phyloP scores from a whole-genome alignment of 2,329 filamentous ascomycete genomes.

The Microthyrium microscopicum region DNA sequence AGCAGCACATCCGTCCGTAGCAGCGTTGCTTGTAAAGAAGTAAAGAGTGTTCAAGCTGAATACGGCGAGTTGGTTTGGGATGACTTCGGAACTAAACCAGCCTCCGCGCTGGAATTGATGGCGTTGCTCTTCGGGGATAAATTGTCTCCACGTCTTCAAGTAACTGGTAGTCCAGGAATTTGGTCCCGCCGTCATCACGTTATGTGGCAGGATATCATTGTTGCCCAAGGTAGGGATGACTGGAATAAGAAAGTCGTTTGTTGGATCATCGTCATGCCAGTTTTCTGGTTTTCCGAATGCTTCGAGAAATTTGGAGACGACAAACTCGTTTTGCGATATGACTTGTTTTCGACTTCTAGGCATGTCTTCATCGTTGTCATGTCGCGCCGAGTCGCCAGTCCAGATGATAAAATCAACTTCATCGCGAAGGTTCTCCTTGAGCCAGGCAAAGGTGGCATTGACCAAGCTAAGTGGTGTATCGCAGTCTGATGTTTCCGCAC shows the following conservation, averaged over 20 bases:
- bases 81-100: slow-evolving; percentile 88
- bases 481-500: slow-evolving; percentile 75
- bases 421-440: slow-evolving; percentile 59
- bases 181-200: slow-evolving; percentile 73
- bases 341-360: slow-evolving; percentile 65
- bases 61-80: slow-evolving; percentile 69
- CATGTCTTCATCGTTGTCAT: slow-evolving; percentile 70
- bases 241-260: slow-evolving; percentile 51
- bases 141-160: slow-evolving; percentile 60
- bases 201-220: slow-evolving; percentile 95
- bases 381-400: slow-evolving; percentile 80
- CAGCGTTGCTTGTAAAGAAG: slow-evolving; percentile 85
- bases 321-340: slow-evolving; percentile 55
- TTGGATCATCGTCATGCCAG: slow-evolving; percentile 29
- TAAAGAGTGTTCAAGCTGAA: slow-evolving; percentile 94
- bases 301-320: slow-evolving; percentile 61
- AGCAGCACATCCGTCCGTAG: slow-evolving; percentile 73
- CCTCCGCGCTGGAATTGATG: slow-evolving; percentile 85
- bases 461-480: slow-evolving; percentile 68
- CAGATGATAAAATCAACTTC: slow-evolving; percentile 79
- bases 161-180: slow-evolving; percentile 74
- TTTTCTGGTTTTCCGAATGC: slow-evolving; percentile 46
- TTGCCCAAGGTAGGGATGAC: slow-evolving; percentile 87
- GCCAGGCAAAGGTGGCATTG: slow-evolving; percentile 83
- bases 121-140: slow-evolving; percentile 83